phyloP scores from a whole-genome alignment of 441 rosid species.

The Aleurites moluccanus region DNA sequence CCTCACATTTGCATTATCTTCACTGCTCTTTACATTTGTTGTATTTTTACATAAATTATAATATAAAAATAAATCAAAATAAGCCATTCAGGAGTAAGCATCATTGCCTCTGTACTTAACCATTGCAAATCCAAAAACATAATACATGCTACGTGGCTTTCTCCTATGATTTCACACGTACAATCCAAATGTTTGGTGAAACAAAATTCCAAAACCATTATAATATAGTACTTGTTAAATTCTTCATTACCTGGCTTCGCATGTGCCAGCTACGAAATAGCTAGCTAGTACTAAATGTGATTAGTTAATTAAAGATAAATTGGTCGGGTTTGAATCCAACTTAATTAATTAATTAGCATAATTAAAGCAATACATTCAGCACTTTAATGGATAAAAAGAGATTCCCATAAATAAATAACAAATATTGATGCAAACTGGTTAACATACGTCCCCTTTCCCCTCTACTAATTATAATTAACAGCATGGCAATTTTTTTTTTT shows the following conservation, averaged over 20 bases:
- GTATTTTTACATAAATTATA: too few species aligned
- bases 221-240: neutral
- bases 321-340: constrained; percentile 19
- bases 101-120: too few species aligned
- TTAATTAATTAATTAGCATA: neutral
- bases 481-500: too few species aligned
- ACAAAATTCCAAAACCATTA: constrained; percentile 5
- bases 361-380: neutral
- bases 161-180: neutral
- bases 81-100: too few species aligned
- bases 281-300: neutral
- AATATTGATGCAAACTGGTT: neutral
- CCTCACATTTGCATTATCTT: too few species aligned
- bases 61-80: too few species aligned
- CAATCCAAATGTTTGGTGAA: constrained; percentile 27
- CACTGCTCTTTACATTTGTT: too few species aligned
- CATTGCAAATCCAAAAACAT: too few species aligned
- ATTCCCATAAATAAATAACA: neutral
- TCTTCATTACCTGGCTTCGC: constrained; percentile 13
- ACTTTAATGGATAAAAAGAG: constrained; percentile 9
- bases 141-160: constrained; percentile 9
- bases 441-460: constrained; percentile 34
- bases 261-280: constrained; percentile 25
- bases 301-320: neutral
- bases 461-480: constrained; percentile 5